These are phyloP conservation scores for Lichtheimia ramosa DNA, from an alignment of 371 early-diverging fungal species.

Conservation along the genomic window DNA sequence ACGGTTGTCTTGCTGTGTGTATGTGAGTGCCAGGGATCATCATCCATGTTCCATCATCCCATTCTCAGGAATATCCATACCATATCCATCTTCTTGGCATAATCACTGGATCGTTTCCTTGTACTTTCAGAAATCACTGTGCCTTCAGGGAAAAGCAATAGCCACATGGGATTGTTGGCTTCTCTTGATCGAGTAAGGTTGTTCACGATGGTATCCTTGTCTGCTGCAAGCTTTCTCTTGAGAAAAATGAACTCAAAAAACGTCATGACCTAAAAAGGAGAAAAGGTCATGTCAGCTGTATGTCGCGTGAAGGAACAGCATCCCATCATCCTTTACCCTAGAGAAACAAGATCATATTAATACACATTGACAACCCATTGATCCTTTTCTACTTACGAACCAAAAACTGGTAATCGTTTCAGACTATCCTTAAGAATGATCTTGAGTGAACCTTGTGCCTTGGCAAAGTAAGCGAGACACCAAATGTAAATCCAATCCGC, in stretches of 20 bases:
- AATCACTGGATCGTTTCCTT: conserved; percentile 40
- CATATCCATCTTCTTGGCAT: conserved; percentile 51
- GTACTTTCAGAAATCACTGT: conserved; percentile 60
- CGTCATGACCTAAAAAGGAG: conserved; percentile 74
- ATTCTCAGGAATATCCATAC: conserved; percentile 24
- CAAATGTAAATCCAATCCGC: conserved; percentile 90
- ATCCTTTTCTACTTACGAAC: conserved; percentile 52
- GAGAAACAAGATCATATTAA: too few species aligned
- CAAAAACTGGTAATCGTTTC: conserved; percentile 76
- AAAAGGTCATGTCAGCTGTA: neutral
- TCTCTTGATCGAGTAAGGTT: conserved; percentile 33
- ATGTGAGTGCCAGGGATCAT: too few species aligned
- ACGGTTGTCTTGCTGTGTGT: conserved; percentile 38
- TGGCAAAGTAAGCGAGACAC: conserved; percentile 61
- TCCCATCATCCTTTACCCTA: conserved; percentile 2
- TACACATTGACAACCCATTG: neutral
- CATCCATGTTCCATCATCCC: neutral
- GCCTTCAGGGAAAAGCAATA: conserved; percentile 90
- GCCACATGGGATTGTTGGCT: conserved; percentile 68
- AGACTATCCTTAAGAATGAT: conserved; percentile 80
- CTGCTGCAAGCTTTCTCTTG: conserved; percentile 75
- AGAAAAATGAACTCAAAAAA: conserved; percentile 85
- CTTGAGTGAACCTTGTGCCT: conserved; percentile 73
- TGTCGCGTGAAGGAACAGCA: too few species aligned
- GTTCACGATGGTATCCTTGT: conserved; percentile 53